Evolutionary conservation across 2,329 filamentous ascomycete genomes (phyloP), one percentile per base, ranked within the genome.

Genomic region (Cytospora piceicola): DNA sequence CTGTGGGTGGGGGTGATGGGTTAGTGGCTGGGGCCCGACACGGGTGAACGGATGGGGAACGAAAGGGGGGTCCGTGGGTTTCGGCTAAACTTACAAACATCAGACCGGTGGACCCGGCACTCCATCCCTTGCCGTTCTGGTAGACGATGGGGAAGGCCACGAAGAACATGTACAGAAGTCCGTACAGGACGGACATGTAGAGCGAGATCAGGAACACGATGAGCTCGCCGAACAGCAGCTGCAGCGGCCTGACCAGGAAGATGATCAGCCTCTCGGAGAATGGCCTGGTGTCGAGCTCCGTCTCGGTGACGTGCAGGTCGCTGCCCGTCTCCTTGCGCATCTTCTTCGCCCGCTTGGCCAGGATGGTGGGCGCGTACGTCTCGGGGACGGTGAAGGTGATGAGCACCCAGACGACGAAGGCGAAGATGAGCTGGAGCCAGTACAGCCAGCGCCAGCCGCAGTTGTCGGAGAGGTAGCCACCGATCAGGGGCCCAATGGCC

Each of bases 321-420:
- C 92, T 85, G 27, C 89, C 88, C 1, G 91, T 90, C 36, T 87
- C 77, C 73, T 89, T 86, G 61, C 93, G 85, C 67, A 95, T 79
- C 75, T 91, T 91, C 72, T 83, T 82, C 3, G 93, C 93, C 15
- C 92, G 85, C 34, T 79, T 79, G 61, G 86, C 84, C 20, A 97
- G 85, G 59, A 97, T 88, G 0, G 87, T 90, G 0, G 93, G 92
- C 0, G 92, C 89, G 75, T 95, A 96, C 0, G 93, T 97, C 77
- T 96, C 93, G 1, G 92, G 92, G 0, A 96, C 89, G n/a, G 92
- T 95, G 77, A 96, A 94, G 34, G 89, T 90, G 76, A 95, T 93
- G 67, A 94, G 75, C 22, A 90, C 67, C 87, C 90, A 95, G 71
- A 90, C 85, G 58, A 89, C 74, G 17, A 82, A 88, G 30, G 90